Evolutionary conservation across 306 rosid species (phyloP), one percentile per base, ranked within the genome.

Genomic region (Ceratonia siliqua): DNA sequence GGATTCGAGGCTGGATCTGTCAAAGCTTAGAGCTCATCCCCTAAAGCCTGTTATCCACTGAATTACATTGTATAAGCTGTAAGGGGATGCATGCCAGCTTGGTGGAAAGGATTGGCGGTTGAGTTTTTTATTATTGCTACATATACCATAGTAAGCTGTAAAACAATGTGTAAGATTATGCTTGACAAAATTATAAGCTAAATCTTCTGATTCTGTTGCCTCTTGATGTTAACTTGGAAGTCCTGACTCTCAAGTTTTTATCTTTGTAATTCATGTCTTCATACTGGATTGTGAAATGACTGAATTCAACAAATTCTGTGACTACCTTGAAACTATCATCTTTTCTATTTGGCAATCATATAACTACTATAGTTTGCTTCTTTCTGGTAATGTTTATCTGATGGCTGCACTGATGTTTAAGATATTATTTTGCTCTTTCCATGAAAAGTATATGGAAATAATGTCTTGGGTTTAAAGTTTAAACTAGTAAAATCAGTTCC

Each of bases 21-120:
- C 98, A 1, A 82, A 89, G 55, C 88, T 86, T 77, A 89, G 89
- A 82, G 99, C 99, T 58, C 96, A 92, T 73, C 99, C 99, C 27
- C 84, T 94, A 22, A 89, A 86, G 86, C 91, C 97, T 59, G 93
- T 92, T 74, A 86, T 89, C 77, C 97, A 92, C 76, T 92, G 86
- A 91, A 49, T 59, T 43, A 38, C 46, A 33, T 53, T 70, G 20
- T 28, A 70, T 25, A 55, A 61, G 68, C 50, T 68, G 62, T 41
- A n/a, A 24, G 21, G 53, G 79, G 45, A 12, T 35, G 38, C 57
- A 73, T 55, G 56, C 39, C 48, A 46, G 36, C 46, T 12, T 30
- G 73, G 50, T 49, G 73, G 32, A 54, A 54, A 54, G 18, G 39
- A 11, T 79, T 28, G 27, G 67, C 17, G 58, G 36, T 24, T 21